Evolutionary conservation across 2,329 filamentous ascomycete genomes (phyloP), one percentile per base, ranked within the genome.

Genomic region (Aspergillus jensenii): DNA sequence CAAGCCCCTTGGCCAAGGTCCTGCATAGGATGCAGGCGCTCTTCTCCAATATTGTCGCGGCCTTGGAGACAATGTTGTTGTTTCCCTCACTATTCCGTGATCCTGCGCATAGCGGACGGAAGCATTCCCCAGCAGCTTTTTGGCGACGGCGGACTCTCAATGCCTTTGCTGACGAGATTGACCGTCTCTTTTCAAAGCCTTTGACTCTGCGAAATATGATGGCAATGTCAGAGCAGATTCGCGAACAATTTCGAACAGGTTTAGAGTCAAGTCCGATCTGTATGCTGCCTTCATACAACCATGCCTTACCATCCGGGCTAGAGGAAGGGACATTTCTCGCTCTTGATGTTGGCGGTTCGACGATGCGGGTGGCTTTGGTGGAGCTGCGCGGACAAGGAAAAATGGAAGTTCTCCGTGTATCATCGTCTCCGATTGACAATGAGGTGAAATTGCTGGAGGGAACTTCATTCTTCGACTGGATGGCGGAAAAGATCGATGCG

Each of bases 271-370:
- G 82, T 69, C 79, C 83, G 23, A 81, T 83, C 58, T 86, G 82
- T 72, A 88, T 88, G 86, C 75, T 88, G 54, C 86, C 86, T 2
- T 88, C 86, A 5, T 87, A 85, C 73, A 86, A 83, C 68, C 79
- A 87, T 67, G 82, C 81, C 17, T 75, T 88, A 6, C 86, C 86
- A 1, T 82, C 80, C 5, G 86, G 86, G 4, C 69, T 78, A 48
- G 86, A 88, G 69, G 77, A 73, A 49, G 86, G 86, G 8, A 84
- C 84, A 14, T 87, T 81, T 66, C 74, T 88, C 37, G 84, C 84
- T 5, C 74, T 88, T 58, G 86, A 88, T 66, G 84, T 88, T 19
- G 86, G 86, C 33, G 86, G 86, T n/a, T 87, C 86, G 15, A 88
- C 84, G 1, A 85, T 88, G 65, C 81, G 86, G 8, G 81, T 87